Percentiles rank a stretch among this genome's conserved stretches.
phyloP scores from a whole-genome alignment of 2,329 filamentous ascomycete genomes.

The Allantophomopsis lycopodina region DNA sequence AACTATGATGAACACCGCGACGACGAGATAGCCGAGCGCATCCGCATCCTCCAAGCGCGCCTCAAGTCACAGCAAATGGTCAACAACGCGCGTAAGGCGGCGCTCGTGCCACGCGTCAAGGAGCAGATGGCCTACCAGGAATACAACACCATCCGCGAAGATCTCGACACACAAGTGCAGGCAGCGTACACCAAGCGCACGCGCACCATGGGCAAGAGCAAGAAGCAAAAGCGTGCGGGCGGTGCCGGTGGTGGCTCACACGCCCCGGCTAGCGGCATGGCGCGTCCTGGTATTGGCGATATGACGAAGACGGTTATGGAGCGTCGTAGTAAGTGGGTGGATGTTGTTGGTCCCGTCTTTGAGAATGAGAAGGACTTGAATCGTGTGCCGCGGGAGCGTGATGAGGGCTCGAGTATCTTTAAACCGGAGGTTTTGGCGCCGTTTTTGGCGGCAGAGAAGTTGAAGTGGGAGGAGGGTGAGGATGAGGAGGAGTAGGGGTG shows the following conservation, averaged over 20 bases:
- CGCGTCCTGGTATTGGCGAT: conserved; percentile 76
- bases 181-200: conserved; percentile 93
- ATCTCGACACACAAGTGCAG: conserved; percentile 89
- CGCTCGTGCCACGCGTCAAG: conserved; percentile 74
- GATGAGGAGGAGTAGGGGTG: conserved; percentile 14
- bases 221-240: conserved; percentile 73
- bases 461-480: conserved; percentile 59
- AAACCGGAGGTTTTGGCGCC: conserved; percentile 58
- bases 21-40: conserved; percentile 81
- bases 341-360: conserved; percentile 82
- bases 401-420: conserved; percentile 60
- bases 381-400: conserved; percentile 51
- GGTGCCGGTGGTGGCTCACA: conserved; percentile 63
- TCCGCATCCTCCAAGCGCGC: conserved; percentile 72
- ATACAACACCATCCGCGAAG: conserved; percentile 91
- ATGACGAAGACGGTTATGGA: conserved; percentile 89
- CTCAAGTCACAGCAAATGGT: conserved; percentile 72
- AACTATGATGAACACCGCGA: conserved; percentile 87
- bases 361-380: conserved; percentile 60
- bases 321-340: conserved; percentile 75
- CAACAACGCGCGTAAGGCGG: conserved; percentile 83
- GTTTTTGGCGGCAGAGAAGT: conserved; percentile 67
- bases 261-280: conserved; percentile 47
- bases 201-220: conserved; percentile 83
- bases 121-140: conserved; percentile 95